phyloP scores from a whole-genome alignment of 768 basidiomycete genomes.

The Botryobasidium botryosum region DNA sequence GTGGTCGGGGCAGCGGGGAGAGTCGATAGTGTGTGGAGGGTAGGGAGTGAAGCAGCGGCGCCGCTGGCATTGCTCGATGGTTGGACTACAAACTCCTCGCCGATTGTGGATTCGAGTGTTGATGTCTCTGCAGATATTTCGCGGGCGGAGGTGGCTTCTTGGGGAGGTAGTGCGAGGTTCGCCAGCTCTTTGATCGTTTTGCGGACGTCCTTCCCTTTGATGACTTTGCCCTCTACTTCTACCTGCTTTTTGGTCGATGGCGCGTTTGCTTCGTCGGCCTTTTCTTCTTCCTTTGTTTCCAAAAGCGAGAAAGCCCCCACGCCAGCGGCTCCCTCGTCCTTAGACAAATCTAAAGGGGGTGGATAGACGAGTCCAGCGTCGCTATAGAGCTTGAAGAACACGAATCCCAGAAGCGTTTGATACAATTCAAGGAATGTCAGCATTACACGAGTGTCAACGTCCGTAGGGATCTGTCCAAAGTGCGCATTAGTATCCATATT shows the following conservation, averaged over 20 bases:
- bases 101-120: slow-evolving; percentile 20
- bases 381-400: slow-evolving; percentile 96
- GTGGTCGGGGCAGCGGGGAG: slow-evolving; percentile 39
- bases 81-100: slow-evolving; percentile 55
- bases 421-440: slow-evolving; percentile 95
- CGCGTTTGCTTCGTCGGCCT: slow-evolving; percentile 14
- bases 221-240: slow-evolving; percentile 25
- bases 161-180: slow-evolving; percentile 2
- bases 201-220: slow-evolving; percentile 39
- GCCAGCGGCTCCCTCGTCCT: slow-evolving; percentile 74
- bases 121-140: slow-evolving; percentile 17
- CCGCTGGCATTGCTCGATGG: slow-evolving; percentile 27
- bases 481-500: neutral
- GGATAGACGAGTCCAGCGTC: slow-evolving; percentile 86
- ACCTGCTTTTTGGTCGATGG: neutral
- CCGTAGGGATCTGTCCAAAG: slow-evolving; percentile 56
- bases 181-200: slow-evolving; percentile 27
- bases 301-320: slow-evolving; percentile 75
- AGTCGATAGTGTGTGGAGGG: slow-evolving; percentile 24
- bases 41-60: slow-evolving; percentile 25
- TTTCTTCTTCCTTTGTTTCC: no score
- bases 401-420: slow-evolving; percentile 89
- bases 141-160: neutral
- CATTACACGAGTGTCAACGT: slow-evolving; percentile 97
- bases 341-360: slow-evolving; percentile 68